phyloP scores from a whole-genome alignment of 1,284 basidiomycete genomes.

The Sporisorium reilianum region DNA sequence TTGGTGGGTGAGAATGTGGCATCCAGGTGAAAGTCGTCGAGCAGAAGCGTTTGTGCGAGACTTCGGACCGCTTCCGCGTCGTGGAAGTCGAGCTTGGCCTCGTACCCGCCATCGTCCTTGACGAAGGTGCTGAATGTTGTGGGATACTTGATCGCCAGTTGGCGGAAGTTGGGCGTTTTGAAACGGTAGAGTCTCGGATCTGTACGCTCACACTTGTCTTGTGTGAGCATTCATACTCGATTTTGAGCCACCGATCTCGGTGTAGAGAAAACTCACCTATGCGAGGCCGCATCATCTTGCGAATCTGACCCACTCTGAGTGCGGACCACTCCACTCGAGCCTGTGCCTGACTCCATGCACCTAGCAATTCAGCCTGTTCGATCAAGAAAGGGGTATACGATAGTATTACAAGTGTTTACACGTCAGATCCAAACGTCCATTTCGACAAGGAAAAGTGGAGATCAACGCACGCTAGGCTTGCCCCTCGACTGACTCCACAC shows the following conservation, averaged over 20 bases:
- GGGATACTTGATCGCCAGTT: slow-evolving; percentile 25
- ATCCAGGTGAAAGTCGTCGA: slow-evolving; percentile 33
- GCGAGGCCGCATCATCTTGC: slow-evolving; percentile 1
- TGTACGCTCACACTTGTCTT: too few species aligned
- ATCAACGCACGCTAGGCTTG: slow-evolving; percentile 26
- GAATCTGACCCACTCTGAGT: not conserved
- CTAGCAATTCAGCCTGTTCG: not conserved
- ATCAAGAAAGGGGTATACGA: slow-evolving; percentile 12
- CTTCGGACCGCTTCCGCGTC: slow-evolving; percentile 33
- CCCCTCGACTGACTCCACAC: slow-evolving; percentile 25
- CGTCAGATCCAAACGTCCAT: too few species aligned
- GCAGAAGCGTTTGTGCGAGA: slow-evolving; percentile 35
- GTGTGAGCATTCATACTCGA: too few species aligned
- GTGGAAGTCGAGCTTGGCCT: slow-evolving; percentile 48
- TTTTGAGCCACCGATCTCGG: too few species aligned
- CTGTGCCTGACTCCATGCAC: not conserved
- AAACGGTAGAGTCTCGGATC: slow-evolving; percentile 28
- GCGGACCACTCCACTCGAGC: slow-evolving; percentile 1
- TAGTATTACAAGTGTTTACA: slow-evolving; percentile 13
- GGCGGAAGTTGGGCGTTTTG: slow-evolving; percentile 28
- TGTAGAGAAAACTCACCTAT: too few species aligned
- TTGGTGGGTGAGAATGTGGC: slow-evolving; percentile 21
- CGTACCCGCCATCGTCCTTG: slow-evolving; percentile 36
- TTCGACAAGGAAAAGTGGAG: too few species aligned
- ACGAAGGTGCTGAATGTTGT: slow-evolving; percentile 26